A percentile compares a stretch with the other conserved stretches of the same genome.
These are phyloP conservation scores for Nemophila menziesii DNA, from an alignment of 257 asterid species.

Conservation along the genomic window DNA sequence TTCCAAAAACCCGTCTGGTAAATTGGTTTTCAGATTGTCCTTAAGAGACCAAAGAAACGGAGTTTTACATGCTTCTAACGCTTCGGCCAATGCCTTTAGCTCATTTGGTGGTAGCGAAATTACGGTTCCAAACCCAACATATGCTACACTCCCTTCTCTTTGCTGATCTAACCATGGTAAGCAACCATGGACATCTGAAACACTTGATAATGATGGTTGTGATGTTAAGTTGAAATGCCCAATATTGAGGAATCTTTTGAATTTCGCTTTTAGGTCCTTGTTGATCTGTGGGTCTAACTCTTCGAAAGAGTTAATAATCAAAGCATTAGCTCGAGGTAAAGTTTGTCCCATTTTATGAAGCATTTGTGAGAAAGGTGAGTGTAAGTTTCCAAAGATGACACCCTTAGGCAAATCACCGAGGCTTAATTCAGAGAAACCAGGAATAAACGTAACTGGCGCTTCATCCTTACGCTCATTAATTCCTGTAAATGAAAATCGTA, in stretches of 20 bases:
- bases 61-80: slow-evolving; percentile 27
- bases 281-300: slow-evolving; percentile 49
- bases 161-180: slow-evolving; percentile 47
- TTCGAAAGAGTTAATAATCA: slow-evolving; percentile 60
- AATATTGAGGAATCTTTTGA: slow-evolving; percentile 42
- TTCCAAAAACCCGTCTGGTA: slow-evolving; percentile 29
- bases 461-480: slow-evolving; percentile 18
- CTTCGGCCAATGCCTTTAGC: slow-evolving; percentile 40
- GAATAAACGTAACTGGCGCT: slow-evolving; percentile 30
- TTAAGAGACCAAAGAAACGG: slow-evolving; percentile 58
- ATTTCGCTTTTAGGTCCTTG: slow-evolving; percentile 31
- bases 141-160: slow-evolving; percentile 28
- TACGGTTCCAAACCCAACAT: slow-evolving; percentile 42
- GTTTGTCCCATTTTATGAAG: slow-evolving; percentile 36
- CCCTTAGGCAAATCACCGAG: slow-evolving; percentile 34
- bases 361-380: slow-evolving; percentile 26
- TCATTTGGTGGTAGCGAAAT: slow-evolving; percentile 39
- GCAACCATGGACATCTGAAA: slow-evolving; percentile 27
- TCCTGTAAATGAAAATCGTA: slow-evolving; percentile 13
- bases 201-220: slow-evolving; percentile 5
- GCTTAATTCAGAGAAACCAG: slow-evolving; percentile 39
- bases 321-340: slow-evolving; percentile 30
- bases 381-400: slow-evolving; percentile 18
- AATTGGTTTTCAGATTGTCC: slow-evolving; percentile 8
- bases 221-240: slow-evolving; percentile 43